Evolutionary conservation across 345 rosid genomes (phyloP), one percentile per base, ranked within the genome.

Genomic region (Sisymbrium altissimum): DNA sequence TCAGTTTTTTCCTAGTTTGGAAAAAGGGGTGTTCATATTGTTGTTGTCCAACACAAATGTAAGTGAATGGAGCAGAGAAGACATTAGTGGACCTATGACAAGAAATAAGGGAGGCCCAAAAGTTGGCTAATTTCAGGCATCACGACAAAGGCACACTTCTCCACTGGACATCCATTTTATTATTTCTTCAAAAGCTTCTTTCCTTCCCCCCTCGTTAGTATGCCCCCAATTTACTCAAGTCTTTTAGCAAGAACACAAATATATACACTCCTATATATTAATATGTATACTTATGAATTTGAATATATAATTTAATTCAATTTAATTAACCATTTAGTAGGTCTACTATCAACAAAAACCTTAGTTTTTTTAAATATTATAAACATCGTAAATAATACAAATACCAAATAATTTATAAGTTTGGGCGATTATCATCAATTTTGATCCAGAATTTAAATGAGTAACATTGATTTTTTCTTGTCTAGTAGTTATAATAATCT

Each of bases 71-170:
- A 33, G 36, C 13, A 35, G 45, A 70, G 65, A 70, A 45, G 57
- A 45, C 48, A 33, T 17, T 57, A 48, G 57, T 70, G 48, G 66
- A 45, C 57, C 66, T 19, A 33, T 23, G 66, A 45, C 66, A 45
- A 45, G 66, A 45, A 45, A 45, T 58, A 21, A 46, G 19, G 11
- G 59, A 54, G 66, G 66, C 66, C 27, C 66, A 45, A 70, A 43
- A 70, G 14, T 56, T 57, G 35, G 65, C 56, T 70, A 69, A 32
- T 70, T 57, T 44, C 36, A 70, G 65, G 65, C 45, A 57, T 56
- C 55, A 57, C 65, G 23, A 45, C 56, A 57, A 32, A 69, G 55
- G 73, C 54, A 68, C 40, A 54, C 36, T 52, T 67, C 25, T 53
- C 35, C 32, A 52, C n/a, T 46, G 25, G 21, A 46, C 53, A 46